These are phyloP conservation scores for Podaxis sp. DNA, from an alignment of 768 basidiomycete genomes.

Conservation along the genomic window DNA sequence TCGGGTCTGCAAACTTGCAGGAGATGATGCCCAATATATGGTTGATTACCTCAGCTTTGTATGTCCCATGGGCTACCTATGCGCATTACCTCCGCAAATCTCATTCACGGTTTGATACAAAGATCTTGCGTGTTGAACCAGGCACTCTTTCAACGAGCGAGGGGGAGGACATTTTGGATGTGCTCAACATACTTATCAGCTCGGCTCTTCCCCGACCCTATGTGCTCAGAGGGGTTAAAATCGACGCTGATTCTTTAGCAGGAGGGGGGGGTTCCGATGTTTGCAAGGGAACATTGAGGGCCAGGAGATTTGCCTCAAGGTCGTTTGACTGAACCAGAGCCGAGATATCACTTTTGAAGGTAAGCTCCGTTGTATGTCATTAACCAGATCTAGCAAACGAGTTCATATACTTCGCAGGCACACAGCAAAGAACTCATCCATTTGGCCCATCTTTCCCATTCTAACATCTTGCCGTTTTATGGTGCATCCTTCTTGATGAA, in stretches of 20 bases:
- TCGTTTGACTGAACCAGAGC: conserved; percentile 6
- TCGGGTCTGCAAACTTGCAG: too few relatives aligned
- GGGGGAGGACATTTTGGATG: background rate
- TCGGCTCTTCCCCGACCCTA: background rate
- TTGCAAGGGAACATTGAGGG: background rate
- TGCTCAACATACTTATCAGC: background rate
- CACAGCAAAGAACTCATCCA: conserved; percentile 26
- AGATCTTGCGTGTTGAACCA: background rate
- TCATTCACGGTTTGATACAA: background rate
- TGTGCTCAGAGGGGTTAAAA: background rate
- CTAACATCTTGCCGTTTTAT: conserved; percentile 35
- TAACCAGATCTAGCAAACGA: background rate
- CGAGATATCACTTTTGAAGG: background rate
- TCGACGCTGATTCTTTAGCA: background rate
- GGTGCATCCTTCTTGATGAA: conserved; percentile 24
- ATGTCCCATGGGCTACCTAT: background rate
- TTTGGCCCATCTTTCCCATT: conserved; percentile 34
- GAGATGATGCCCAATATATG: background rate
- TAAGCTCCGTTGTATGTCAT: background rate
- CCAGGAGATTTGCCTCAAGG: conserved; percentile 1
- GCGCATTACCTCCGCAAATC: too few relatives aligned
- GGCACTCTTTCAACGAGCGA: background rate
- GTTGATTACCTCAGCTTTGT: background rate
- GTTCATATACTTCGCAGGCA: background rate
- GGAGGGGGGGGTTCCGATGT: conserved; percentile 3